These are phyloP conservation scores for Backusella australiensis DNA, from an alignment of 192 early-diverging fungal genomes.

Conservation along the genomic window DNA sequence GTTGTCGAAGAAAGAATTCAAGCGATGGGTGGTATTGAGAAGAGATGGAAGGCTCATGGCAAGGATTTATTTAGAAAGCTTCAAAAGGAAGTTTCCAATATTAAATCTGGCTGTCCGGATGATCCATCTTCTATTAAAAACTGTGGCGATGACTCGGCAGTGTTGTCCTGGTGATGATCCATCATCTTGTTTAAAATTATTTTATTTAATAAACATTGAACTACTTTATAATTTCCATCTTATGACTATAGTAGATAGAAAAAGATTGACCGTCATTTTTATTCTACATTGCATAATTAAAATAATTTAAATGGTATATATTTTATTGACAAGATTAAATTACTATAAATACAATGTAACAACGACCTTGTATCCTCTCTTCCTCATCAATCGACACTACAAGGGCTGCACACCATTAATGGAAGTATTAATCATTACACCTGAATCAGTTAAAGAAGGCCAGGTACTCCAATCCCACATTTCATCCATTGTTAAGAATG, in stretches of 20 bases:
- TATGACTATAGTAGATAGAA: too few relatives aligned
- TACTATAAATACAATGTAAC: not conserved
- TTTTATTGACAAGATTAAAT: too few relatives aligned
- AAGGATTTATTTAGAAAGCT: constrained; percentile 23
- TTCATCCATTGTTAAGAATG: not conserved
- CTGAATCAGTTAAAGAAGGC: not conserved
- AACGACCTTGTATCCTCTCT: not conserved
- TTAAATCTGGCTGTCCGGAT: not conserved
- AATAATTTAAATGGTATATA: too few relatives aligned
- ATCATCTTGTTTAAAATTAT: not conserved
- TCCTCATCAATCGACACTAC: not conserved
- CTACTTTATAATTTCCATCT: not conserved
- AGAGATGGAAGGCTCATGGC: constrained; percentile 21
- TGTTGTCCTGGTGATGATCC: not conserved
- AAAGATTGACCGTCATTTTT: too few relatives aligned
- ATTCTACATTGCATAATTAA: too few relatives aligned
- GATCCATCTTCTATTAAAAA: not conserved
- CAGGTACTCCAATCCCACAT: not conserved
- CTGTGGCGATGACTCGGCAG: not conserved
- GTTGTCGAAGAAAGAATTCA: constrained; percentile 24
- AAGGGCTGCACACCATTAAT: not conserved
- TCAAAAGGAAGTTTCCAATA: constrained; percentile 13
- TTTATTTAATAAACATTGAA: not conserved
- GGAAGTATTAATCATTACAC: not conserved
- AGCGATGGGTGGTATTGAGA: constrained; percentile 22